Evolutionary conservation across 1,284 basidiomycete species (phyloP), one percentile per base, ranked within the genome.

Genomic region (Grifola frondosa): DNA sequence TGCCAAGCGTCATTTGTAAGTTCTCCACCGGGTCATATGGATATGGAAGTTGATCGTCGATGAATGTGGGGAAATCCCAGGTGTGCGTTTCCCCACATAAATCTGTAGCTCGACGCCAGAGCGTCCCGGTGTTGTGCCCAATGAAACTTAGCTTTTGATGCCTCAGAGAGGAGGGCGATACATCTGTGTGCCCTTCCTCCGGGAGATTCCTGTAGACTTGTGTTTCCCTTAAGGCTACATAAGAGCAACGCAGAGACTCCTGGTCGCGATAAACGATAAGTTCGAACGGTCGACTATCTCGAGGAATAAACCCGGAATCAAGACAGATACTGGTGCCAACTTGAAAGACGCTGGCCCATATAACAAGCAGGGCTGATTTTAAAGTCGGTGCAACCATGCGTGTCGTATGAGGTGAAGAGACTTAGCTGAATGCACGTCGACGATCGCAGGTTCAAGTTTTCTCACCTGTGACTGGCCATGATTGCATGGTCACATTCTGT

Each of bases 201-300:
- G 30, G n/a, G 4, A 58, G 33, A 3, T 51, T 53, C 39, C 55
- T 54, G 46, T 52, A 53, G 8, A 28, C 39, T 16, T 54, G 56
- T 0, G 50, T 48, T 12, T 51, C 24, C n/a, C 48, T 42, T 13
- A 56, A 24, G 1, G 52, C 32, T 23, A 58, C 25, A 15, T 57
- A 34, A 3, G 46, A 34, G 43, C 61, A 63, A 13, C 41, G 34
- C 12, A 40, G 33, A 21, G 44, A 30, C 1, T 37, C 30, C 5
- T 33, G 22, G 21, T 50, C 35, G 7, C 56, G 53, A 37, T 59
- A 42, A 2, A 61, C 37, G 28, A 53, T 29, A 6, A 63, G 53
- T 32, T 63, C 60, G 31, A 46, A 48, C 5, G 57, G 50, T 17
- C 43, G 44, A 28, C 12, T 29, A 20, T 42, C 37, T n/a, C 22